phyloP scores from a whole-genome alignment of 2,329 filamentous ascomycete species.

The Colletotrichum euphorbiae region DNA sequence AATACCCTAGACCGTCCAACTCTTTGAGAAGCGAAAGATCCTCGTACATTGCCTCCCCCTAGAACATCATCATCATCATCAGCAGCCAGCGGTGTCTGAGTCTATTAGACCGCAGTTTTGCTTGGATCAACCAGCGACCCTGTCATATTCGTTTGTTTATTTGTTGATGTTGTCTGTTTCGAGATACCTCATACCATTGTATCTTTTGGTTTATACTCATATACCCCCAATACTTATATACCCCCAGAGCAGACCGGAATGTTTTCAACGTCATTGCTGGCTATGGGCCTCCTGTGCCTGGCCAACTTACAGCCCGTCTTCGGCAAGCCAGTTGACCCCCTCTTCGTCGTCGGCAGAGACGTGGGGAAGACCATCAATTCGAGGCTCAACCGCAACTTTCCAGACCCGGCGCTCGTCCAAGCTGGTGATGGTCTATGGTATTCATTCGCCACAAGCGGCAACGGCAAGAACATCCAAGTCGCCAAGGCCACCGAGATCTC shows the following conservation, averaged over 20 bases:
- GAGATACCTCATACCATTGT: slow-evolving; percentile 22
- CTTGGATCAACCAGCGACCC: background rate
- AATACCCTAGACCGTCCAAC: slow-evolving; percentile 21
- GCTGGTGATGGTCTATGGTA: slow-evolving; percentile 63
- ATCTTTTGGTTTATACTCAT: background rate
- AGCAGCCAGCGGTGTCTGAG: background rate
- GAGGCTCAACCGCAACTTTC: slow-evolving; percentile 58
- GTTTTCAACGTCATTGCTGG: slow-evolving; percentile 32
- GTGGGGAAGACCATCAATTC: slow-evolving; percentile 4
- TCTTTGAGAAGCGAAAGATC: slow-evolving; percentile 11
- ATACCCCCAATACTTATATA: slow-evolving; percentile 29
- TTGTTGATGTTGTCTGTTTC: background rate
- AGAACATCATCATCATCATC: background rate
- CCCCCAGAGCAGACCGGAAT: slow-evolving; percentile 19
- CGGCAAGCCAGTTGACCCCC: slow-evolving; percentile 21
- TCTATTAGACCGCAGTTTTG: slow-evolving; percentile 8
- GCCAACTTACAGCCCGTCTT: slow-evolving; percentile 15
- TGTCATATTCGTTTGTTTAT: background rate
- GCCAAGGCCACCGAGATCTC: slow-evolving; percentile 61
- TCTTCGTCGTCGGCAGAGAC: slow-evolving; percentile 29
- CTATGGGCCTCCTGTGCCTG: slow-evolving; percentile 21
- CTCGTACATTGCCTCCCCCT: background rate
- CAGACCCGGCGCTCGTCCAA: slow-evolving; percentile 65
- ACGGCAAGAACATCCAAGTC: slow-evolving; percentile 64
- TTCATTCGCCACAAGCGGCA: slow-evolving; percentile 67